Percentiles rank a stretch among this genome's conserved stretches.
These are phyloP conservation scores for Cyclotella atomus DNA, from an alignment of 108 stramenopile species.

Conservation along the genomic window DNA sequence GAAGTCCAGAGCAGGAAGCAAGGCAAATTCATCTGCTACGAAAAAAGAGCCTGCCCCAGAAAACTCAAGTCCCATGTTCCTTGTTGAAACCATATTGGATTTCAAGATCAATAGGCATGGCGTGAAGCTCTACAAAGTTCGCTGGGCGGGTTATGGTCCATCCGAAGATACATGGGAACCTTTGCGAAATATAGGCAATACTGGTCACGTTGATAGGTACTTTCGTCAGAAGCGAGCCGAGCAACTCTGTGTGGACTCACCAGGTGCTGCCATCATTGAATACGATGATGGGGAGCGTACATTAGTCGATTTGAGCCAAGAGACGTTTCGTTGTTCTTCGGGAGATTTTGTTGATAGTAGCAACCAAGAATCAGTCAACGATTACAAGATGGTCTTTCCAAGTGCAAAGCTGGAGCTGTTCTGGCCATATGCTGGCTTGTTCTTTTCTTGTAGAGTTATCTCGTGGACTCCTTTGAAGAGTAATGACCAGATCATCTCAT, in stretches of 20 bases:
- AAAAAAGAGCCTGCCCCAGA: no score
- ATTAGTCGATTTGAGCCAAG: slow-evolving; percentile 2
- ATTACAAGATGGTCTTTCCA: neutral
- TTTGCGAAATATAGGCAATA: neutral
- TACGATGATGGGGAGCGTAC: slow-evolving; percentile 15
- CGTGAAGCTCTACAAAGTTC: slow-evolving; percentile 4
- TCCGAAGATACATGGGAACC: slow-evolving; percentile 18
- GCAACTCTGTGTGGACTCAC: neutral
- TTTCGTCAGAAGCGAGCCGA: neutral
- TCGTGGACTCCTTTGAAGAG: slow-evolving; percentile 10
- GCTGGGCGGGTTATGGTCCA: slow-evolving; percentile 1
- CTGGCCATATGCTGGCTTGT: slow-evolving; percentile 6
- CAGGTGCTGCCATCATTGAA: slow-evolving; percentile 15
- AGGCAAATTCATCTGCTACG: no score
- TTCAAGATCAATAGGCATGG: neutral
- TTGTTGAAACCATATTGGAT: neutral
- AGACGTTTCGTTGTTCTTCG: slow-evolving; percentile 3
- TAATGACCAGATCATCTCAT: neutral
- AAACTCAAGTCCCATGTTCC: no score
- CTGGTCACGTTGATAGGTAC: slow-evolving; percentile 16
- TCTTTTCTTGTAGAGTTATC: slow-evolving; percentile 3
- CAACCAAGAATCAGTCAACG: neutral
- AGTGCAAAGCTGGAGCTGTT: slow-evolving; percentile 10
- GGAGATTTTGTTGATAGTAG: neutral
- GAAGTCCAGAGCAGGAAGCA: no score